Conservation (phyloP, 345 rosid species). For the Gossypium bickii region DNA sequence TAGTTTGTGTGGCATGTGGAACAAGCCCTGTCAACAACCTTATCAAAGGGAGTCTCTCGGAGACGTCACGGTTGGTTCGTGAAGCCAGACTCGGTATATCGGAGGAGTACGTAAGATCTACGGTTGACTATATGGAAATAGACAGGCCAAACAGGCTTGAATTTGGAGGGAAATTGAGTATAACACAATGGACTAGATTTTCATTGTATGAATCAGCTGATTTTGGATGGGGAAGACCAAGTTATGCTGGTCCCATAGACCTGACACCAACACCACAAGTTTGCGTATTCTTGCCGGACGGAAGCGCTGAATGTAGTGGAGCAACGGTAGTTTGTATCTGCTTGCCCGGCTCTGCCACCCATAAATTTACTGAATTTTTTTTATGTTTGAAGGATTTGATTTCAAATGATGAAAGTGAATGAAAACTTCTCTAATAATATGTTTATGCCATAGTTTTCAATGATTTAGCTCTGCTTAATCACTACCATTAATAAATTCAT, state of each 20-base stretch:
- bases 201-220: slow-evolving; percentile 74
- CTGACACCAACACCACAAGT: slow-evolving; percentile 90
- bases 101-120: slow-evolving; percentile 74
- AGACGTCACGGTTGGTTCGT: slow-evolving; percentile 48
- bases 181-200: slow-evolving; percentile 92
- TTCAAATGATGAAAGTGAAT: not conserved
- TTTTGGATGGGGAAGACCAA: slow-evolving; percentile 87
- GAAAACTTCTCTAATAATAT: not conserved
- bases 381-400: slow-evolving; percentile 32
- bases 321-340: slow-evolving; percentile 72
- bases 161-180: slow-evolving; percentile 80
- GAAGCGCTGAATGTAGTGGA: slow-evolving; percentile 46
- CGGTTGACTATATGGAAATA: slow-evolving; percentile 59
- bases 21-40: slow-evolving; percentile 57
- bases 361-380: slow-evolving; percentile 40
- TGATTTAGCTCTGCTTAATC: not conserved
- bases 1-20: slow-evolving; percentile 75
- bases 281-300: slow-evolving; percentile 76
- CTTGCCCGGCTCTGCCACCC: slow-evolving; percentile 61
- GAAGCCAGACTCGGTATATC: slow-evolving; percentile 58
- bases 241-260: slow-evolving; percentile 83
- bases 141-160: slow-evolving; percentile 73
- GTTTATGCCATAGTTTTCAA: not conserved
- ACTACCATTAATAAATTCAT: too few relatives aligned
- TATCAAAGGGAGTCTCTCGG: slow-evolving; percentile 39